Evolutionary conservation across 2,329 filamentous ascomycete genomes (phyloP).

Genomic region (Chalaropsis ovoidea): DNA sequence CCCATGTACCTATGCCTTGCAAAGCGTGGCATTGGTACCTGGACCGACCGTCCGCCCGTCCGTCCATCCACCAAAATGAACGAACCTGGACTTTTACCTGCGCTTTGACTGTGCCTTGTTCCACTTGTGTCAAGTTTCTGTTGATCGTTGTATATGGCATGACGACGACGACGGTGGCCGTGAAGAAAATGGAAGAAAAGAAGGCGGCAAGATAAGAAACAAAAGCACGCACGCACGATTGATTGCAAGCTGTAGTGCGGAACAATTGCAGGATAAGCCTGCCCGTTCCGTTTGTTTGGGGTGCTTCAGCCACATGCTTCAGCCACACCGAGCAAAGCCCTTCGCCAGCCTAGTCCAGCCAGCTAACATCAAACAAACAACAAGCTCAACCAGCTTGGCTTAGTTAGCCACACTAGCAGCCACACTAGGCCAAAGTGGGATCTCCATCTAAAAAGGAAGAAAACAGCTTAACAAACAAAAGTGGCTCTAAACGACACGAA

Average conservation of each 20-base stretch:
- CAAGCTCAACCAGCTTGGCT: neutral
- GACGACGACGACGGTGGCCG: neutral
- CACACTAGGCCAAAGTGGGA: constrained; percentile 1
- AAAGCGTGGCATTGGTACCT: constrained; percentile 15
- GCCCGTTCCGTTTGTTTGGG: no score
- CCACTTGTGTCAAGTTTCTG: constrained; percentile 9
- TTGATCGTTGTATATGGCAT: constrained; percentile 14
- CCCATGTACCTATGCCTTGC: constrained; percentile 5
- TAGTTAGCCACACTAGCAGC: neutral
- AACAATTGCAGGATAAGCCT: neutral
- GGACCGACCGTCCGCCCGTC: constrained; percentile 9
- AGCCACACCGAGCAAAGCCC: neutral
- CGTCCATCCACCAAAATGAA: constrained; percentile 13
- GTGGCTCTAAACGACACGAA: constrained; percentile 4
- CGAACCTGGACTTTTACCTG: constrained; percentile 4
- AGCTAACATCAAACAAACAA: neutral
- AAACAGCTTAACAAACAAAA: constrained; percentile 4
- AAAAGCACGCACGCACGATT: no score
- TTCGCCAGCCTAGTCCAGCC: neutral
- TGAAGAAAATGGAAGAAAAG: neutral
- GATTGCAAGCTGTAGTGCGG: no score
- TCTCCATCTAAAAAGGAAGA: constrained; percentile 1
- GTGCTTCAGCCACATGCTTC: neutral
- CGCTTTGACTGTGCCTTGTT: constrained; percentile 11
- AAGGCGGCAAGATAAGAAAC: neutral